phyloP scores from a whole-genome alignment of 148 eudicot genomes.

The Rhododendron molle region DNA sequence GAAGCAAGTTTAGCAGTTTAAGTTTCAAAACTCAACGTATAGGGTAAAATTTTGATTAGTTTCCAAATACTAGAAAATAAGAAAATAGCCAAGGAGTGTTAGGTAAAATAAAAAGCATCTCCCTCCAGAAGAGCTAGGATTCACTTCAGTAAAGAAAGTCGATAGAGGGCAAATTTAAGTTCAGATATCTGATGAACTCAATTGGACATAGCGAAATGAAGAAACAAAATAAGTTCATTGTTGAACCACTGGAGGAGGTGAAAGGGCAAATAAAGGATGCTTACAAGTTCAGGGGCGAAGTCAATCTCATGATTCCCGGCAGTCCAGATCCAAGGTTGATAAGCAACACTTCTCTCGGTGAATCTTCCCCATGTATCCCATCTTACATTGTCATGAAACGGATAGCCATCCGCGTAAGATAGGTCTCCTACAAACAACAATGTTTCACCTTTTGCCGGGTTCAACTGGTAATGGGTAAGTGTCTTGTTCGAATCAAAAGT shows the following conservation, averaged over 20 bases:
- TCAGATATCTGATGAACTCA: neutral
- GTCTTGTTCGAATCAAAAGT: slow-evolving; percentile 41
- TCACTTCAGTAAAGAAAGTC: neutral
- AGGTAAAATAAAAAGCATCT: neutral
- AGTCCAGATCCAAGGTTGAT: slow-evolving; percentile 78
- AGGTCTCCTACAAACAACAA: slow-evolving; percentile 42
- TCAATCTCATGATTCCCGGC: slow-evolving; percentile 63
- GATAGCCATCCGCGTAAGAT: slow-evolving; percentile 41
- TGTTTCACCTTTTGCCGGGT: slow-evolving; percentile 29
- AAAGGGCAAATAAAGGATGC: slow-evolving; percentile 5
- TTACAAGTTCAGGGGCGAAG: slow-evolving; percentile 54
- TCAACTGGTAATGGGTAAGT: slow-evolving; percentile 33
- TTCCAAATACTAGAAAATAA: neutral
- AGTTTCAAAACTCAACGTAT: neutral
- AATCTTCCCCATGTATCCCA: slow-evolving; percentile 72
- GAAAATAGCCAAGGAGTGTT: neutral
- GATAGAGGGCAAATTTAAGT: neutral
- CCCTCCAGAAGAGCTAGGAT: neutral
- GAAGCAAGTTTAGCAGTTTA: neutral
- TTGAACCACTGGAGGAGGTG: neutral
- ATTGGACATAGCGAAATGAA: neutral
- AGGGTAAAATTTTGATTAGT: neutral
- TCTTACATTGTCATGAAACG: slow-evolving; percentile 38
- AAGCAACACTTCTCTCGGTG: slow-evolving; percentile 47
- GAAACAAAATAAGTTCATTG: neutral